A percentile compares a stretch with the other conserved stretches of the same genome.
Evolutionary conservation across 2,329 filamentous ascomycete genomes (phyloP).

Genomic region (Calonectria crousiana): DNA sequence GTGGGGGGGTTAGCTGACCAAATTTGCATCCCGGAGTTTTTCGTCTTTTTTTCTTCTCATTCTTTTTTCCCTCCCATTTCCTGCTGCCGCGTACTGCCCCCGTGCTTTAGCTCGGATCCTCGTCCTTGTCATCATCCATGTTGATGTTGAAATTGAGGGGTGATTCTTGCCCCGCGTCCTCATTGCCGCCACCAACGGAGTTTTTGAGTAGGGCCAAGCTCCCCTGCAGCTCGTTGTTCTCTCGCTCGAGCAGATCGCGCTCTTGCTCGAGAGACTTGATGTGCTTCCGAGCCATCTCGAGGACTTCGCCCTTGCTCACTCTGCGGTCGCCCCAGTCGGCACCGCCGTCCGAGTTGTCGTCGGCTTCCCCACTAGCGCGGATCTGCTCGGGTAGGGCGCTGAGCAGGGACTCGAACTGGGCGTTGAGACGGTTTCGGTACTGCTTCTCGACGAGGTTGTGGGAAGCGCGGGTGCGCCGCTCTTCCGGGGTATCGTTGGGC

Average conservation of each 20-base stretch:
- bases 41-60: neutral
- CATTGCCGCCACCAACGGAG: conserved; percentile 16
- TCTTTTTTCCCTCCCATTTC: neutral
- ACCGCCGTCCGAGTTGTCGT: conserved; percentile 35
- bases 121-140: conserved; percentile 27
- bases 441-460: conserved; percentile 46
- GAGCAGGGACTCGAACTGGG: conserved; percentile 44
- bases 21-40: neutral
- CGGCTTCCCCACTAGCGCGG: conserved; percentile 35
- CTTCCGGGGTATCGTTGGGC: conserved; percentile 43
- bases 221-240: conserved; percentile 42
- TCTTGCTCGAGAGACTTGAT: conserved; percentile 42
- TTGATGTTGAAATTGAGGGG: conserved; percentile 30
- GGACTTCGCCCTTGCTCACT: conserved; percentile 45
- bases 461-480: conserved; percentile 44
- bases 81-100: neutral
- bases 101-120: conserved; percentile 4
- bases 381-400: conserved; percentile 37
- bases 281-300: conserved; percentile 45
- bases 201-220: conserved; percentile 38
- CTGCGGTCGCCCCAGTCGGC: conserved; percentile 38
- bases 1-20: conserved; percentile 9
- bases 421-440: conserved; percentile 44
- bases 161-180: conserved; percentile 26
- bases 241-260: conserved; percentile 37